Conservation (phyloP, 1,139 yeast genomes). For the Martiniozyma asiatica region DNA sequence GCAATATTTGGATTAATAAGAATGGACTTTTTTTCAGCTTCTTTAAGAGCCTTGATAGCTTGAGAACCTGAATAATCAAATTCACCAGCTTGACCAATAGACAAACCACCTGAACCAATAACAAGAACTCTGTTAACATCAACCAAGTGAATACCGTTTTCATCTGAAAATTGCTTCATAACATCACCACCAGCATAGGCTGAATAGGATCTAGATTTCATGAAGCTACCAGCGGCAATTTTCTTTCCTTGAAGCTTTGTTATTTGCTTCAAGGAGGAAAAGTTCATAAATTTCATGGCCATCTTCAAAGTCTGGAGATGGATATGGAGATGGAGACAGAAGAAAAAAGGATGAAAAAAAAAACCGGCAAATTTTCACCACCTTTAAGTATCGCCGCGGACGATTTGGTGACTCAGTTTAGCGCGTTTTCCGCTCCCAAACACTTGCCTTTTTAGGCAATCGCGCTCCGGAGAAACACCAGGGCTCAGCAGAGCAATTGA, state of each 20-base stretch:
- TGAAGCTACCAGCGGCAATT: not conserved
- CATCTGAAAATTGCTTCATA: slow-evolving; percentile 33
- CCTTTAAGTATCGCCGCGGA: too few species aligned
- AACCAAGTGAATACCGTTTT: slow-evolving; percentile 46
- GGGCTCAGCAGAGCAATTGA: too few species aligned
- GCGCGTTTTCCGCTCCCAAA: too few species aligned
- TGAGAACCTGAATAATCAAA: slow-evolving; percentile 97
- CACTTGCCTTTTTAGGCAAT: too few species aligned
- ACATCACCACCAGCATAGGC: slow-evolving; percentile 46
- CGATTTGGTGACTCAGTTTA: too few species aligned
- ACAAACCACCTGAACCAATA: slow-evolving; percentile 94
- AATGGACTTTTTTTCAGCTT: slow-evolving; percentile 75
- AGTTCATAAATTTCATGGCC: slow-evolving; percentile 6
- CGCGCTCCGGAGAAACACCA: too few species aligned
- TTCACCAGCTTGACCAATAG: slow-evolving; percentile 99
- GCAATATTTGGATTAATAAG: slow-evolving; percentile 96
- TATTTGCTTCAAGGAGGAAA: slow-evolving; percentile 8
- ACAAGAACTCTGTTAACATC: slow-evolving; percentile 84
- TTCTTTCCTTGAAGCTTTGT: slow-evolving; percentile 4
- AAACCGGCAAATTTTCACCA: too few species aligned
- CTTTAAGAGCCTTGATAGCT: slow-evolving; percentile 91
- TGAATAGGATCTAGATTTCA: not conserved
- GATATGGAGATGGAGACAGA: too few species aligned
- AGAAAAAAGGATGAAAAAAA: too few species aligned
- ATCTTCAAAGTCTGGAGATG: too few species aligned